Conservation (phyloP, 495 filamentous ascomycete species). For the Penicilliopsis zonata region DNA sequence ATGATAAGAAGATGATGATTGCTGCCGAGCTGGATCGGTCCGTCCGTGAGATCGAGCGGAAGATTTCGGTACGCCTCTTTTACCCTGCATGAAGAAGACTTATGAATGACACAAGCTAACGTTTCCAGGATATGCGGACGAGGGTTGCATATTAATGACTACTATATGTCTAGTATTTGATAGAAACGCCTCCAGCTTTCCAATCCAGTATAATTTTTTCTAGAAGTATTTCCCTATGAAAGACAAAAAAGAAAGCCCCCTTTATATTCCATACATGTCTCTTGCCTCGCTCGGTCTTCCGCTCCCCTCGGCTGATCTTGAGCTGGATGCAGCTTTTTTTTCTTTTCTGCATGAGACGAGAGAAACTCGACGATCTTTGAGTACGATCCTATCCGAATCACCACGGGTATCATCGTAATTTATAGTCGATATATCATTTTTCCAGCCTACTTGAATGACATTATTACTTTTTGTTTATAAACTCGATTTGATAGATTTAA, state of each 20-base stretch:
- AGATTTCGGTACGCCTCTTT: conserved; percentile 63
- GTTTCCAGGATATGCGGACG: conserved; percentile 67
- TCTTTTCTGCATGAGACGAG: conserved; percentile 36
- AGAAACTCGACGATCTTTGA: conserved; percentile 41
- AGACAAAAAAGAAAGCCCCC: too few relatives aligned
- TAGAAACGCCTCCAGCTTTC: too few relatives aligned
- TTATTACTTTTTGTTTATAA: too few relatives aligned
- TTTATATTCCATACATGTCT: conserved; percentile 21
- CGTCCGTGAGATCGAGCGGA: conserved; percentile 84
- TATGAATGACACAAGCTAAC: conserved; percentile 10
- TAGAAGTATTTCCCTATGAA: conserved; percentile 11
- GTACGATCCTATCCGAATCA: conserved; percentile 34
- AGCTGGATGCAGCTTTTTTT: conserved; percentile 38
- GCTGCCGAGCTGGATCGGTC: conserved; percentile 84
- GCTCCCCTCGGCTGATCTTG: conserved; percentile 38
- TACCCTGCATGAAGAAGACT: background rate
- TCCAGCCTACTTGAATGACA: too few relatives aligned
- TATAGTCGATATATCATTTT: too few relatives aligned
- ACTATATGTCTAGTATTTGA: too few relatives aligned
- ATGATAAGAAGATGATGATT: conserved; percentile 88
- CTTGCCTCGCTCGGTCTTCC: conserved; percentile 44
- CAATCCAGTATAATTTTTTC: too few relatives aligned
- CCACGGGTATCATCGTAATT: conserved; percentile 39
- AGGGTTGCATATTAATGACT: conserved; percentile 70
- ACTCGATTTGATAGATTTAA: too few relatives aligned